phyloP scores from a whole-genome alignment of 176 grass and related monocot genomes.

The Bothriochloa decipiens region DNA sequence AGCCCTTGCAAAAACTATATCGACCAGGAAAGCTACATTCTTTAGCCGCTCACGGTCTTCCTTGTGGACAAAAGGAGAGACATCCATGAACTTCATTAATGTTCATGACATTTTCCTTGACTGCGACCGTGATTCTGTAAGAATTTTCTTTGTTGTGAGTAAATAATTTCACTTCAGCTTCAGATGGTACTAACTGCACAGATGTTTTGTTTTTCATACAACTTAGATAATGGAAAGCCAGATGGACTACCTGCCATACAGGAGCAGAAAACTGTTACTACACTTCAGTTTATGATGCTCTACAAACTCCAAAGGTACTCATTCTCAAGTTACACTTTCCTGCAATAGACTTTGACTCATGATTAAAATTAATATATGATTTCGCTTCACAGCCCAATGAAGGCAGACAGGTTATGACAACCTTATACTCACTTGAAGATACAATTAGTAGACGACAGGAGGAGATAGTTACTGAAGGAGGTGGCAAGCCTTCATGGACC shows the following conservation, averaged over 20 bases:
- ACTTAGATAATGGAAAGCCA: conserved; percentile 88
- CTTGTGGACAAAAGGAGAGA: conserved; percentile 96
- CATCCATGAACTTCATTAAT: conserved; percentile 92
- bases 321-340: conserved; percentile 4
- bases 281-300: conserved; percentile 73
- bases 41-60: conserved; percentile 78
- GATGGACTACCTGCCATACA: conserved; percentile 97
- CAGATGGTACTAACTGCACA: conserved; percentile 11
- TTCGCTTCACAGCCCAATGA: conserved; percentile 33
- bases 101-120: conserved; percentile 87
- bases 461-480: conserved; percentile 50
- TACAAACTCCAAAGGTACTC: conserved; percentile 69
- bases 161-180: conserved; percentile 9
- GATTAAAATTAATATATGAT: not conserved
- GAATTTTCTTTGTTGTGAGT: conserved; percentile 35
- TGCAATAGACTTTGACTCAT: conserved; percentile 13
- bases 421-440: conserved; percentile 77
- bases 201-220: not conserved
- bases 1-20: conserved; percentile 73
- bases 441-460: conserved; percentile 70
- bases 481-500: conserved; percentile 83
- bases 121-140: conserved; percentile 90
- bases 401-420: conserved; percentile 57
- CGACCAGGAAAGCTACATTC: conserved; percentile 82
- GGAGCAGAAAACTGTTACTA: conserved; percentile 88